These are phyloP conservation scores for Penicillium psychrosexuale DNA, from an alignment of 2,329 filamentous ascomycete species.

Conservation along the genomic window DNA sequence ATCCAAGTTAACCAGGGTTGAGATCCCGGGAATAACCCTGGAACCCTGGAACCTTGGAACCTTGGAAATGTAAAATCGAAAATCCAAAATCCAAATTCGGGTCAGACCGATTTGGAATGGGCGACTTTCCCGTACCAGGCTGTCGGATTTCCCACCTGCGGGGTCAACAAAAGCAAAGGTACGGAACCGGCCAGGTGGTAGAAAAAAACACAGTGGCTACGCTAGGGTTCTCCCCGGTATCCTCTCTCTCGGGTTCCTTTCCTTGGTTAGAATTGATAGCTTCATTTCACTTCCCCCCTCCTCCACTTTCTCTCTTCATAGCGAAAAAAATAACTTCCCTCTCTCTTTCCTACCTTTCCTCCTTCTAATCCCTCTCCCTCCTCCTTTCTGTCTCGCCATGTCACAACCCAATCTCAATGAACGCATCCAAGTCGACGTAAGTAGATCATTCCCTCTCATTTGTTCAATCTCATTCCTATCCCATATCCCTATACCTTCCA, in stretches of 20 bases:
- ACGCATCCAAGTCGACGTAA: slow-evolving; percentile 37
- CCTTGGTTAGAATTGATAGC: slow-evolving; percentile 7
- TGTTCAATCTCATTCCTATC: neutral
- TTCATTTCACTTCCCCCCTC: neutral
- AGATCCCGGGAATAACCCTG: too few relatives aligned
- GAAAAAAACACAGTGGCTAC: neutral
- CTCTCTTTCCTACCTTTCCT: neutral
- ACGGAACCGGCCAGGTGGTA: neutral
- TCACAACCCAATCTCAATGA: slow-evolving; percentile 30
- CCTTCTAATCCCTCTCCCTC: neutral
- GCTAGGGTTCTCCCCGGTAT: slow-evolving; percentile 10
- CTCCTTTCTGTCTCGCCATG: slow-evolving; percentile 18
- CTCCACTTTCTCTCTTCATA: slow-evolving; percentile 1
- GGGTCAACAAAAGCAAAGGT: neutral
- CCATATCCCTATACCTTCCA: neutral
- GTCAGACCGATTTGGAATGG: slow-evolving; percentile 4
- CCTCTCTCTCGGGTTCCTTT: slow-evolving; percentile 15
- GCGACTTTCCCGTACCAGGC: neutral
- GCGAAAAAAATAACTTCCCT: neutral
- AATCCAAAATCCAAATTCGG: neutral
- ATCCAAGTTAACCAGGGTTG: too few relatives aligned
- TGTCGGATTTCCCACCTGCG: slow-evolving; percentile 5
- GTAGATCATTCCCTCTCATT: neutral
- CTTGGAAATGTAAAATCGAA: too few relatives aligned
- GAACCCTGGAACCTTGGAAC: too few relatives aligned